Base-by-base conservation (phyloP, 805 yeast species). In the Candida cerambycidarum region DNA sequence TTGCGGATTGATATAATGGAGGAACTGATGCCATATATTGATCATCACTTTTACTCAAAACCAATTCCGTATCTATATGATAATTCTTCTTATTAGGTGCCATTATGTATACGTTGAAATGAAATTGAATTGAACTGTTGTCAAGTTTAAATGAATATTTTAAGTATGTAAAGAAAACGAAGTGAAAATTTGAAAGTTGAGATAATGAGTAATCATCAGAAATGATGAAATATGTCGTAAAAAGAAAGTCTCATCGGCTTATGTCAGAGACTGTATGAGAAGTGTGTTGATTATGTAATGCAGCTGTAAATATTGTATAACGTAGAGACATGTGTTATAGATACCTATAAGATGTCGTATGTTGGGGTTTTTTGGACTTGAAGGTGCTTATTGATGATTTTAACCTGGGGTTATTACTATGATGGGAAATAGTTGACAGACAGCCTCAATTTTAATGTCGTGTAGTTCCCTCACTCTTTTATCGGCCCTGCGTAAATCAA, bases 1-100 rank as follows among this genome's bases (percentile, higher is more conserved):
- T 90, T n/a, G 98, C 96, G 0, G 93, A 80, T 62, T 88, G 95
- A 65, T 90, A 90, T 31, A 90, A 71, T 3, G 98, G 97, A 9
- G 95, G 88, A 19, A 84, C 83, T 4, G 93, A 83, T 1, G 97
- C 80, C 48, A 83, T 79, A 70, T 82, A 78, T 55, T 80, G 83
- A 64, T 90, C 97, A 13, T 47, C 47, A 52, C 81, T 73, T 50
- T 75, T 76, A 35, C 79, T 64, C 47, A 70, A 74, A 21, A 86
- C 90, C 42, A 86, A 71, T 56, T 84, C 85, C 7, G 95, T 85
- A 53, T 83, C 88, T 31, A 84, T 56, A 36, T 73, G 67, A 62
- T 79, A 81, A 25, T 67, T 55, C 47, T 69, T 68, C 41, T 53
- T 54, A 21, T 21, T 21, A 4, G 38, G 32, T 21, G 46, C 30